phyloP scores from a whole-genome alignment of 371 early-diverging fungal genomes.

The Haplosporangium sp. region DNA sequence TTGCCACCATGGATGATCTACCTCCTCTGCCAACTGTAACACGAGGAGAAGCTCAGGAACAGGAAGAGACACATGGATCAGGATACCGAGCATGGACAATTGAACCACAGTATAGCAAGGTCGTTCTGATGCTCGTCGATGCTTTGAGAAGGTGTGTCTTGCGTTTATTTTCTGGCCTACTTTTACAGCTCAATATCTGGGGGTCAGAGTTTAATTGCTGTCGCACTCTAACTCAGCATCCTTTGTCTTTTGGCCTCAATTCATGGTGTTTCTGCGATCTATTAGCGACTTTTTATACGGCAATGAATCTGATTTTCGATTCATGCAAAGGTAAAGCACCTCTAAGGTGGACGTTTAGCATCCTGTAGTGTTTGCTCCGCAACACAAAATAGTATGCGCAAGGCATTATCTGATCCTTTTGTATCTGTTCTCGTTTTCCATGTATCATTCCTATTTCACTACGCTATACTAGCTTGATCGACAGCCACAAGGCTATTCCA shows the following conservation, averaged over 20 bases:
- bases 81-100: conserved; percentile 7
- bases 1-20: conserved; percentile 59
- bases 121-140: conserved; percentile 85
- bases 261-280: not conserved
- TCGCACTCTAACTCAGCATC: not conserved
- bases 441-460: no score
- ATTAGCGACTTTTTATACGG: conserved; percentile 82
- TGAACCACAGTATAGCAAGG: conserved; percentile 71
- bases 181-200: not conserved
- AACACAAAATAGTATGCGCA: not conserved
- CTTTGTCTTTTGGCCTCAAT: not conserved
- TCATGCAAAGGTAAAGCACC: conserved; percentile 63
- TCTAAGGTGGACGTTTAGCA: not conserved
- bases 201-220: not conserved
- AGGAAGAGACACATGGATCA: not conserved
- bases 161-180: conserved; percentile 1
- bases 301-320: conserved; percentile 70
- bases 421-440: not conserved
- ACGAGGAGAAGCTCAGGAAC: not conserved
- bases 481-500: conserved; percentile 63
- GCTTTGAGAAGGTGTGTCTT: conserved; percentile 72
- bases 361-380: not conserved
- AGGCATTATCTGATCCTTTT: not conserved
- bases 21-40: conserved; percentile 42
- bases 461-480: conserved; percentile 57